phyloP scores from a whole-genome alignment of 345 rosid species.

The Gossypium longicalyx region DNA sequence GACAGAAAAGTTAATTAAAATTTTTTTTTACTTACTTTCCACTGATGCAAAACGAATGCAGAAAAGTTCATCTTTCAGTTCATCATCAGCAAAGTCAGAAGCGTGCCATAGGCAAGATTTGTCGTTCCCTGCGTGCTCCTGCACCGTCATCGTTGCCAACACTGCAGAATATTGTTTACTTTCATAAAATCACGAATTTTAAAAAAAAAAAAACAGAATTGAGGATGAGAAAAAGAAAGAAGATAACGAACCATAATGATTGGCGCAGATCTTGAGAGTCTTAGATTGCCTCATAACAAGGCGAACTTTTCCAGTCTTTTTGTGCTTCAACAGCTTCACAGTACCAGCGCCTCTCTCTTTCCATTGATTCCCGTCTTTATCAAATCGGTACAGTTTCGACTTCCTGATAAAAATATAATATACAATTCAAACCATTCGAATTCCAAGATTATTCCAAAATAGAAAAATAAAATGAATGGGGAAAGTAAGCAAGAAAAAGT shows the following conservation, averaged over 20 bases:
- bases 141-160: slow-evolving; percentile 46
- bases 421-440: neutral
- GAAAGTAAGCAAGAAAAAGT: neutral
- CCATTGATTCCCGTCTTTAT: slow-evolving; percentile 56
- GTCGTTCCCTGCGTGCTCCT: slow-evolving; percentile 68
- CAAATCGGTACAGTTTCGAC: slow-evolving; percentile 78
- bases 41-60: slow-evolving; percentile 66
- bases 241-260: slow-evolving; percentile 63
- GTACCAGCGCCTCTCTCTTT: slow-evolving; percentile 51
- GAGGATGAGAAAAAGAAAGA: neutral
- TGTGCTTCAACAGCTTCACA: slow-evolving; percentile 84
- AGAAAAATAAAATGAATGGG: neutral
- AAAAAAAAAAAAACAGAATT: neutral
- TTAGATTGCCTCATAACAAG: slow-evolving; percentile 90
- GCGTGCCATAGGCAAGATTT: slow-evolving; percentile 77
- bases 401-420: slow-evolving; percentile 40
- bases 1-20: neutral
- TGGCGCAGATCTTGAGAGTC: slow-evolving; percentile 98
- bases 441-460: no score
- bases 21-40: slow-evolving; percentile 45
- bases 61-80: slow-evolving; percentile 68
- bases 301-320: slow-evolving; percentile 67
- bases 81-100: slow-evolving; percentile 57
- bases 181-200: neutral
- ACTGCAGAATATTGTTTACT: slow-evolving; percentile 28